These are phyloP conservation scores for Kockovaella imperatae DNA, from an alignment of 768 basidiomycete genomes.

Conservation along the genomic window DNA sequence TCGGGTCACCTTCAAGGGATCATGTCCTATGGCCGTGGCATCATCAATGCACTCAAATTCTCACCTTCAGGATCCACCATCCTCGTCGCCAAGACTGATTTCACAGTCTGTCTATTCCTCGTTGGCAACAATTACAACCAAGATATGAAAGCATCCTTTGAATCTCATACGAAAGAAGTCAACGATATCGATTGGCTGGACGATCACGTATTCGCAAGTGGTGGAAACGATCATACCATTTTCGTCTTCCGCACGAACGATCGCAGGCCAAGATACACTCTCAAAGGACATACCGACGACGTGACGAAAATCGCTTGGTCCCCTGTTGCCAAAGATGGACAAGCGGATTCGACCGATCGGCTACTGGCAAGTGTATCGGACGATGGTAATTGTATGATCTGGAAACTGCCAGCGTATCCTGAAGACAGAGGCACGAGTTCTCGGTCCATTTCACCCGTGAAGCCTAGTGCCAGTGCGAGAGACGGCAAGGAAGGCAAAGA, in stretches of 20 bases:
- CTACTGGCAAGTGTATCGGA: constrained; percentile 38
- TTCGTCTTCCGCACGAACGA: constrained; percentile 28
- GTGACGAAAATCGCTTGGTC: constrained; percentile 34
- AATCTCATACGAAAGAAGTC: constrained; percentile 37
- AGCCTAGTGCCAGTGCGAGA: constrained; percentile 1
- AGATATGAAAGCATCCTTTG: constrained; percentile 13
- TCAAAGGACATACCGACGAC: constrained; percentile 41
- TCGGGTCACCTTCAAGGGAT: constrained; percentile 29
- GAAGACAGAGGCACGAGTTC: constrained; percentile 7
- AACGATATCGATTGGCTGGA: constrained; percentile 43
- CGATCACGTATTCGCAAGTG: constrained; percentile 40
- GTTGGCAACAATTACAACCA: constrained; percentile 15
- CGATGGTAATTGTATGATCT: constrained; percentile 38
- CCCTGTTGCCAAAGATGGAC: constrained; percentile 3
- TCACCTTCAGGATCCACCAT: constrained; percentile 26
- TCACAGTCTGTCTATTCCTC: constrained; percentile 20
- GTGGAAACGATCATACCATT: constrained; percentile 39
- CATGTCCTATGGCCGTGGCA: constrained; percentile 36
- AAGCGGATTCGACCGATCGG: constrained; percentile 3
- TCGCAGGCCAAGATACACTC: constrained; percentile 25
- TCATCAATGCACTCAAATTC: constrained; percentile 37
- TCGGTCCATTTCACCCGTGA: constrained; percentile 8
- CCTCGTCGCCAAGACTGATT: constrained; percentile 30
- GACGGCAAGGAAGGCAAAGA: constrained; percentile 2
- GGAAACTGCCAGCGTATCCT: constrained; percentile 32